Base-by-base conservation (phyloP, 371 early-diverging fungal genomes). In the Neoconidiobolus thromboides region DNA sequence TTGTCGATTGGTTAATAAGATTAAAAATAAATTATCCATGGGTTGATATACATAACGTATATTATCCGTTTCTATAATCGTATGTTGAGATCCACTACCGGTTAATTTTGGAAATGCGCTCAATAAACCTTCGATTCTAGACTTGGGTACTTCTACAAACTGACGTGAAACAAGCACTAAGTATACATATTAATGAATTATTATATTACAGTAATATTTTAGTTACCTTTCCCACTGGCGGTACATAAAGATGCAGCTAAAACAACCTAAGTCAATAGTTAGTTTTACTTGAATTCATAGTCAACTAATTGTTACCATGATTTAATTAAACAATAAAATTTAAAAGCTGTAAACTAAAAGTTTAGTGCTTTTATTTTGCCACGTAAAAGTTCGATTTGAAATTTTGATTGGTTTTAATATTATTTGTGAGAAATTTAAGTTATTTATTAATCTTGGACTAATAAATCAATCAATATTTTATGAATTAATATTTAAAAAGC, bases 11-110 rank as follows among this genome's bases (percentile, higher is more conserved):
- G 73, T 71, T 60, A 73, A 67, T 12, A 73, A 66, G 43, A 73
- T 67, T 51, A 73, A 52, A 64, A 85, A 97, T 55, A 95, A 79
- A 7, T 92, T 89, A 57, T 96, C 96, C 58, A 93, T 77, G 15
- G 96, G 96, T 73, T 95, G 87, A 73, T 94, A 97, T 52, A 96
- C 92, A 67, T 91, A 97, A 59, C 98, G 88, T 14, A 97, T 90
- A 55, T 87, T 75, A 46, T 96, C 98, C 0, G 94, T 96, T 66
- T 97, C 96, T 43, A 95, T 85, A 48, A 88, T 93, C 12, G 98
- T 96, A 65, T 95, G 96, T 73, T 97, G 94, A 64, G 90, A 87
- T 14, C 86, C 87, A 2, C 81, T 73, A 55, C 84, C 81, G 59
- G 94, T 87, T 60, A 97, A 76, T 71, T 94, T 95, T 3, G 98